Conservation (phyloP, 768 basidiomycete genomes). For the Sutorius australiensis region DNA sequence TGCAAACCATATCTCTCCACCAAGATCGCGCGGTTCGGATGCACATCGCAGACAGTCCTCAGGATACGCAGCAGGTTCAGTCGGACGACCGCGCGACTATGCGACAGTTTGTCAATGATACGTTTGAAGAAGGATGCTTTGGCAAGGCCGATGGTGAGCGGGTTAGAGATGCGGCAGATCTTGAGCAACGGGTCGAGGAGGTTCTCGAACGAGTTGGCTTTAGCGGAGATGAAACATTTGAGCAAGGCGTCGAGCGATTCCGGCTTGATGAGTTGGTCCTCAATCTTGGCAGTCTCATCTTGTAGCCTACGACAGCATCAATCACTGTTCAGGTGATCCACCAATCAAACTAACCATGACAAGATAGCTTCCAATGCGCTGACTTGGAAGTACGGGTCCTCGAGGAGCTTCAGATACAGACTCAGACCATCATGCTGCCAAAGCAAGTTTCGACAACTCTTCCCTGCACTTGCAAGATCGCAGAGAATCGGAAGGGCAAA, state of each 20-base stretch:
- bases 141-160: slow-evolving; percentile 72
- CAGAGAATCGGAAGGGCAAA: slow-evolving; percentile 96
- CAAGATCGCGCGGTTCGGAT: slow-evolving; percentile 78
- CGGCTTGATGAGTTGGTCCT: slow-evolving; percentile 76
- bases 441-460: slow-evolving; percentile 81
- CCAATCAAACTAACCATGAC: slow-evolving; percentile 61
- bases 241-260: slow-evolving; percentile 65
- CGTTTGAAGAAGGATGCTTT: slow-evolving; percentile 83
- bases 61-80: slow-evolving; percentile 86
- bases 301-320: slow-evolving; percentile 62
- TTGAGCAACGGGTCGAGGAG: slow-evolving; percentile 91
- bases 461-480: slow-evolving; percentile 92
- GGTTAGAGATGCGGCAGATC: slow-evolving; percentile 76
- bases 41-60: slow-evolving; percentile 81
- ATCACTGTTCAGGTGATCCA: neutral
- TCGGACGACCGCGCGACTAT: slow-evolving; percentile 80
- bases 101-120: slow-evolving; percentile 74
- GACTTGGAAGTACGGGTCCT: slow-evolving; percentile 89
- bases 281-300: slow-evolving; percentile 92
- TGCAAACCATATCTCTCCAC: slow-evolving; percentile 81
- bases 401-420: slow-evolving; percentile 73
- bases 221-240: slow-evolving; percentile 76
- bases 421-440: slow-evolving; percentile 93
- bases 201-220: slow-evolving; percentile 89
- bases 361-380: slow-evolving; percentile 87